phyloP scores from a whole-genome alignment of 1,284 basidiomycete species.

The Erythrobasidium hasegawianum region DNA sequence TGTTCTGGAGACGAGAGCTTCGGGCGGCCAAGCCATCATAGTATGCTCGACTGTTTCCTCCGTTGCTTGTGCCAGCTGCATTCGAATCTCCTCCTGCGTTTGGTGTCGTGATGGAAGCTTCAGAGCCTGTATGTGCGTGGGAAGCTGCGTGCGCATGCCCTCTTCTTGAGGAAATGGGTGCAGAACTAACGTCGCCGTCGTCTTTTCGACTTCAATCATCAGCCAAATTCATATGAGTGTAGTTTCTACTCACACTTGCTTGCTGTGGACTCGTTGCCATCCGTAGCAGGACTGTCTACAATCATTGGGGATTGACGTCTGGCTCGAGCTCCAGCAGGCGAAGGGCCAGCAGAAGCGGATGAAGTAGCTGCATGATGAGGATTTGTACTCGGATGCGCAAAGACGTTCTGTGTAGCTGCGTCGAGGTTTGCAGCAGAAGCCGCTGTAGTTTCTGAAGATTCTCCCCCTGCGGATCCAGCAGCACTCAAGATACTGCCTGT shows the following conservation, averaged over 20 bases:
- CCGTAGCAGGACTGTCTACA: slow-evolving; percentile 12
- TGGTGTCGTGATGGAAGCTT: slow-evolving; percentile 4
- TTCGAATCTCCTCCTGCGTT: background rate
- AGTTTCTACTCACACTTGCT: slow-evolving; percentile 16
- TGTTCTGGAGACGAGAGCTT: slow-evolving; percentile 27
- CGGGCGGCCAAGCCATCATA: slow-evolving; percentile 23
- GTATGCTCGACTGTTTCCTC: slow-evolving; percentile 12
- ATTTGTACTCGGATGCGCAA: background rate
- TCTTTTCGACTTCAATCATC: background rate
- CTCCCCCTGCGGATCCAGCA: background rate
- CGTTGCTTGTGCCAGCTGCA: background rate
- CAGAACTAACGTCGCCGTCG: slow-evolving; percentile 35
- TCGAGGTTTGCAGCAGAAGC: background rate
- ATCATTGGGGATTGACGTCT: slow-evolving; percentile 21
- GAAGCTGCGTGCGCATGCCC: slow-evolving; percentile 4
- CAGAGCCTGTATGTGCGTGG: slow-evolving; percentile 13
- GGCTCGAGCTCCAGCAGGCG: slow-evolving; percentile 6
- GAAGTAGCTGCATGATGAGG: background rate
- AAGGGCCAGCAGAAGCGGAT: background rate
- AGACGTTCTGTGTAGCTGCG: slow-evolving; percentile 3
- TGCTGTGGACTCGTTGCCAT: slow-evolving; percentile 29
- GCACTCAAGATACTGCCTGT: background rate
- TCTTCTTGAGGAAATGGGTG: slow-evolving; percentile 26
- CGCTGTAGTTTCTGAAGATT: background rate
- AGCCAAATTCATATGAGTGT: background rate